phyloP scores from a whole-genome alignment of 345 rosid species.

The Murraya koenigii region DNA sequence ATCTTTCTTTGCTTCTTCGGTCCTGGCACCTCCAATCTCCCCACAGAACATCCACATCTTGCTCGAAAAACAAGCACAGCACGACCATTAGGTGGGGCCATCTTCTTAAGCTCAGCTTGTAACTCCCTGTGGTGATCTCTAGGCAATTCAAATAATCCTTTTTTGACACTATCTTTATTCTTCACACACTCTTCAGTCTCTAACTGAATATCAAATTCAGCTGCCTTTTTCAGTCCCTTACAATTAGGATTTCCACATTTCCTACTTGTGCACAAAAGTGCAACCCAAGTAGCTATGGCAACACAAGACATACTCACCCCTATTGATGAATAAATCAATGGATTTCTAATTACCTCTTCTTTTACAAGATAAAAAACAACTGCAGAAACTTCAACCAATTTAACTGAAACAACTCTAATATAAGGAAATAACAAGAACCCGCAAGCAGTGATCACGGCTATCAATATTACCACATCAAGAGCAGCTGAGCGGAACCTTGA shows the following conservation, averaged over 20 bases:
- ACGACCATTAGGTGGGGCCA: conserved; percentile 76
- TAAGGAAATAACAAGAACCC: conserved; percentile 79
- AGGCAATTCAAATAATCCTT: conserved; percentile 65
- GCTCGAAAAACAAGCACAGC: conserved; percentile 69
- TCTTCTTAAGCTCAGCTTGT: conserved; percentile 74
- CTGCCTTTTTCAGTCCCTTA: conserved; percentile 72
- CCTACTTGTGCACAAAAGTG: conserved; percentile 54
- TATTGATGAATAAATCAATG: conserved; percentile 65
- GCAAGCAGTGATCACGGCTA: conserved; percentile 70
- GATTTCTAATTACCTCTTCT: conserved; percentile 63
- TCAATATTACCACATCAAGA: conserved; percentile 63
- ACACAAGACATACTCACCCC: conserved; percentile 61
- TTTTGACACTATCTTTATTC: conserved; percentile 53
- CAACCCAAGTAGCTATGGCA: conserved; percentile 58
- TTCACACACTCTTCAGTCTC: conserved; percentile 90
- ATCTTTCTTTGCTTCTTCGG: conserved; percentile 72
- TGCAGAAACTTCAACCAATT: conserved; percentile 38
- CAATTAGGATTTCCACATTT: conserved; percentile 84
- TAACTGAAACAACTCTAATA: conserved; percentile 36
- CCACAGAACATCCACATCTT: conserved; percentile 68
- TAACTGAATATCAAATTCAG: conserved; percentile 85
- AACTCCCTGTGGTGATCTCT: conserved; percentile 67
- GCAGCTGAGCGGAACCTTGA: conserved; percentile 59
- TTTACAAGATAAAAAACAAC: conserved; percentile 44
- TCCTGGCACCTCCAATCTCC: conserved; percentile 88